phyloP scores from a whole-genome alignment of 768 basidiomycete species.

The Kwoniella sp. region DNA sequence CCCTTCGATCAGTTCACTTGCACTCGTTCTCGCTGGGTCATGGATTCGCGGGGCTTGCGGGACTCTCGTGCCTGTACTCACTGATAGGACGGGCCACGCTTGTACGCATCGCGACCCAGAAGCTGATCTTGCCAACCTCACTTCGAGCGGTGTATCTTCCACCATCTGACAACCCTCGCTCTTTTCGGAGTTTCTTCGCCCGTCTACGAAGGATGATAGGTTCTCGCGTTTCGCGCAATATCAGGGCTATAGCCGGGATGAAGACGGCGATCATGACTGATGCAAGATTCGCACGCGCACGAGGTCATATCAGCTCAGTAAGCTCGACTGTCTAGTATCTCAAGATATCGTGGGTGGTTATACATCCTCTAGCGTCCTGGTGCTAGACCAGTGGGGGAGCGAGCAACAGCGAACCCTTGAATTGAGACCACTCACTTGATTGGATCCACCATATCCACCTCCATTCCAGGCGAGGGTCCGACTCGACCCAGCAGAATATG shows the following conservation, averaged over 20 bases:
- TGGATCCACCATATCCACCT: slow-evolving; percentile 84
- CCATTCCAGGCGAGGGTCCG: slow-evolving; percentile 65
- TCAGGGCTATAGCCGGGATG: slow-evolving; percentile 60
- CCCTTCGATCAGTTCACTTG: too few species aligned
- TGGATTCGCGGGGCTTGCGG: too few species aligned
- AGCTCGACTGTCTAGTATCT: too few species aligned
- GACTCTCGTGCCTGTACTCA: too few species aligned
- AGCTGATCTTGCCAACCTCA: slow-evolving; percentile 45
- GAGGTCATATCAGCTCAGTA: too few species aligned
- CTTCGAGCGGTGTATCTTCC: slow-evolving; percentile 47
- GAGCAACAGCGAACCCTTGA: too few species aligned
- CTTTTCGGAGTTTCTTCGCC: slow-evolving; percentile 67
- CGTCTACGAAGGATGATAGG: slow-evolving; percentile 69
- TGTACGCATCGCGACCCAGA: slow-evolving; percentile 63
- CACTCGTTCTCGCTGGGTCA: too few species aligned
- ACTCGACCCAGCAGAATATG: slow-evolving; percentile 64
- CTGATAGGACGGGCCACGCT: slow-evolving; percentile 73
- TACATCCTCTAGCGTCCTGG: too few species aligned
- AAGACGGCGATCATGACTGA: slow-evolving; percentile 62
- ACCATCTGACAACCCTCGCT: slow-evolving; percentile 62
- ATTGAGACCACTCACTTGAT: slow-evolving; percentile 60
- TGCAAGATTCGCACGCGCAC: too few species aligned
- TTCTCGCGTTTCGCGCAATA: slow-evolving; percentile 72
- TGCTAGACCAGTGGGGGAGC: too few species aligned
- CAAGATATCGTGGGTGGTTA: too few species aligned